phyloP scores from a whole-genome alignment of 1,284 basidiomycete species.

The Rhodotorula sp. region DNA sequence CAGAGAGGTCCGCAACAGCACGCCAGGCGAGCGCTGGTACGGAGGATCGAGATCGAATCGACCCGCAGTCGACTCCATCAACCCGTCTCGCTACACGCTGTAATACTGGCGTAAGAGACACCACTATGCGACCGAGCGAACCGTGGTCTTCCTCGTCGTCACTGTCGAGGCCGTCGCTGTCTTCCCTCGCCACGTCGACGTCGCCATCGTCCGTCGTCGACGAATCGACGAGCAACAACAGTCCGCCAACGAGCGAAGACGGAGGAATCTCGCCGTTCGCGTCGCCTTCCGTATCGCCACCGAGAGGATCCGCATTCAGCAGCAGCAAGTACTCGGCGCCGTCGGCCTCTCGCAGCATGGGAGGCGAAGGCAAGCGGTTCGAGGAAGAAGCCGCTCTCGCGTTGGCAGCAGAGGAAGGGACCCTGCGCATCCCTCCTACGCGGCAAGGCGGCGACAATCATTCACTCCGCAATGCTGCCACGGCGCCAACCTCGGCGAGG shows the following conservation, averaged over 20 bases:
- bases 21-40: too few relatives aligned
- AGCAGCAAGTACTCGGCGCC: neutral
- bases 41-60: too few relatives aligned
- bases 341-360: neutral
- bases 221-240: neutral
- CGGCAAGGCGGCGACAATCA: too few relatives aligned
- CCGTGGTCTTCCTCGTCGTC: too few relatives aligned
- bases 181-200: too few relatives aligned
- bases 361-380: neutral
- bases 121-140: too few relatives aligned
- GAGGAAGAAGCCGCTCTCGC: neutral
- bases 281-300: neutral
- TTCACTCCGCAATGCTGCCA: too few relatives aligned
- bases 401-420: constrained; percentile 2
- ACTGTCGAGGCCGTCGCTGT: neutral
- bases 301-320: neutral
- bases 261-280: neutral
- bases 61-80: too few relatives aligned
- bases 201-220: neutral
- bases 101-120: too few relatives aligned
- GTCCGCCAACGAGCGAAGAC: neutral
- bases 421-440: neutral
- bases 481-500: too few relatives aligned
- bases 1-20: too few relatives aligned
- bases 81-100: too few relatives aligned